These are phyloP conservation scores for Eucalyptus curtisii DNA, from an alignment of 345 rosid species.

Conservation along the genomic window DNA sequence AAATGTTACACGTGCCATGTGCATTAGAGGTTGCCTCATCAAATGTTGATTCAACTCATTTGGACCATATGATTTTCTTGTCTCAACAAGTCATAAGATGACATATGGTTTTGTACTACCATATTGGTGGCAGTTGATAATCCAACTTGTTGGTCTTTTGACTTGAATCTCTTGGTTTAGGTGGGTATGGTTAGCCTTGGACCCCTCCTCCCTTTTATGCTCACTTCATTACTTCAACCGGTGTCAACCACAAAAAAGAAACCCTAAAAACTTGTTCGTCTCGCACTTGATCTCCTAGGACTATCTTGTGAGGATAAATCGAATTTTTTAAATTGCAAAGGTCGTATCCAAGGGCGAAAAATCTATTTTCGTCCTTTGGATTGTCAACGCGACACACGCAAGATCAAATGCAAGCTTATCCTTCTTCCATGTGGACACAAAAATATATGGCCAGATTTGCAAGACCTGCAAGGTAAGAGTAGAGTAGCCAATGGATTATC, in stretches of 20 bases:
- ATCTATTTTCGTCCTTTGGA: background rate
- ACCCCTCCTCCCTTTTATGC: background rate
- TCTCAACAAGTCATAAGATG: background rate
- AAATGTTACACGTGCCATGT: background rate
- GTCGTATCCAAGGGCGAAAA: background rate
- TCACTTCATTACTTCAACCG: background rate
- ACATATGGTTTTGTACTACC: background rate
- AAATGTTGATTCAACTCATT: background rate
- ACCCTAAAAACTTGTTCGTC: background rate
- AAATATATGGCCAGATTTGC: background rate
- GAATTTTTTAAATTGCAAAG: background rate
- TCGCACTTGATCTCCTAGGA: background rate
- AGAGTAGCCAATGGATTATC: background rate
- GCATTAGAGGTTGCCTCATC: background rate
- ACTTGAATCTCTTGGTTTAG: constrained; percentile 24
- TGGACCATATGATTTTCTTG: background rate
- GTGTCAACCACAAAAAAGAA: background rate
- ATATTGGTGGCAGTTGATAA: constrained; percentile 10
- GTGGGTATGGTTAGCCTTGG: constrained; percentile 3
- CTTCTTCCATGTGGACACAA: background rate
- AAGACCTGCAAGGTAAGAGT: background rate
- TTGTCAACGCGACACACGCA: background rate
- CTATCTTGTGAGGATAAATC: background rate
- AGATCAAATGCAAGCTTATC: background rate
- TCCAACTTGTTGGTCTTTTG: constrained; percentile 19